Conservation (phyloP, 2,329 filamentous ascomycete genomes). For the Diaporthe vexans region DNA sequence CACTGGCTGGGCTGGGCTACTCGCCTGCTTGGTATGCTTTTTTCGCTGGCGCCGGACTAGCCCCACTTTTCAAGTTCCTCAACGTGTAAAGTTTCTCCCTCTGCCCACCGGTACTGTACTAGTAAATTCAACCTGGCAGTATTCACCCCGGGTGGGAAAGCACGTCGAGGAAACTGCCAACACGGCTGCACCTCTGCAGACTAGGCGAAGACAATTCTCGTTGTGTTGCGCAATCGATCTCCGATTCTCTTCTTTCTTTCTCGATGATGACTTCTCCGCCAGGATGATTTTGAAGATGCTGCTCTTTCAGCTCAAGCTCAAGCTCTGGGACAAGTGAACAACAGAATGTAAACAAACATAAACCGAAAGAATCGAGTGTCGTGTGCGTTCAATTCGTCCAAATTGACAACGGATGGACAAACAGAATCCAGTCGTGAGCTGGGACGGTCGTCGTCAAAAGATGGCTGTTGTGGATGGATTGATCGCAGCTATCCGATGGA, state of each 20-base stretch:
- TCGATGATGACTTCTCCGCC: too few relatives aligned
- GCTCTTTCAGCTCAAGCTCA: too few relatives aligned
- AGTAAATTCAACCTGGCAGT: neutral
- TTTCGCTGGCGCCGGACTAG: constrained; percentile 26
- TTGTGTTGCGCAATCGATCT: neutral
- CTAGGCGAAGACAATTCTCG: neutral
- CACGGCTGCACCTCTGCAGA: neutral
- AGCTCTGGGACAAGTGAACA: neutral
- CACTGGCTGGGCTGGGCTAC: constrained; percentile 1
- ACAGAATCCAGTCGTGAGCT: neutral
- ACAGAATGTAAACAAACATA: too few relatives aligned
- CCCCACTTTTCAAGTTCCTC: constrained; percentile 34
- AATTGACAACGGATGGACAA: neutral
- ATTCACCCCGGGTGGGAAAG: neutral
- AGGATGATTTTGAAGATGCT: neutral
- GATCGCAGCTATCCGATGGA: neutral
- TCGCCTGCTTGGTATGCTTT: constrained; percentile 27
- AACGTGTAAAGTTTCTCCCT: constrained; percentile 32
- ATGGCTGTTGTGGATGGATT: neutral
- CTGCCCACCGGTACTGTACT: neutral
- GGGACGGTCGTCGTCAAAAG: too few relatives aligned
- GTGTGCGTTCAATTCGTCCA: neutral
- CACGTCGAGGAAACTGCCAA: neutral
- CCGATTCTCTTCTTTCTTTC: neutral
- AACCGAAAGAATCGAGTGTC: too few relatives aligned